Evolutionary conservation across 1,284 basidiomycete species (phyloP).

Genomic region (Rhizoctonia solani): DNA sequence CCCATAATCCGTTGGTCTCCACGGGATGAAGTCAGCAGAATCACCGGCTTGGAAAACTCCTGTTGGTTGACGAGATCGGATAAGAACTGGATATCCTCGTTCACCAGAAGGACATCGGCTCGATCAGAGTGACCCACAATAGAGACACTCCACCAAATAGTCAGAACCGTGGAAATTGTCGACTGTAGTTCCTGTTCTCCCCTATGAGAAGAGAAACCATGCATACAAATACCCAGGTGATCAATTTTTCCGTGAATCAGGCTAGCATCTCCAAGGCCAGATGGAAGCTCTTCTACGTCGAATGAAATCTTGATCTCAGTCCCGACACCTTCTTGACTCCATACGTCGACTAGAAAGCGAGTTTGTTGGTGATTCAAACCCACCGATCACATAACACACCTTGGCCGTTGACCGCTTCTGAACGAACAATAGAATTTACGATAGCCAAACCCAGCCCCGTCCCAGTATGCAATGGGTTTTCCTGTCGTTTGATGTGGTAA

Average conservation of each 20-base stretch:
- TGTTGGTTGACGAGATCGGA: constrained; percentile 59
- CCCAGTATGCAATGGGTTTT: constrained; percentile 87
- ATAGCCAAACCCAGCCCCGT: constrained; percentile 97
- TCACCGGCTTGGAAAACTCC: constrained; percentile 66
- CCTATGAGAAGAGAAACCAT: constrained; percentile 73
- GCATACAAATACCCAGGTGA: constrained; percentile 65
- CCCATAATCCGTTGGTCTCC: constrained; percentile 67
- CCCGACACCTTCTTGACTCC: constrained; percentile 86
- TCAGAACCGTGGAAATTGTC: constrained; percentile 69
- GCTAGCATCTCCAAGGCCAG: constrained; percentile 54
- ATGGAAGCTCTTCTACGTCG: constrained; percentile 66
- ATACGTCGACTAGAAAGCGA: constrained; percentile 63
- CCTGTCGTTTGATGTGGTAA: constrained; percentile 43
- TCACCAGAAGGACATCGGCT: constrained; percentile 82
- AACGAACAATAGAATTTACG: constrained; percentile 89
- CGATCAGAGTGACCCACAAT: constrained; percentile 51
- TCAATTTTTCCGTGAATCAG: constrained; percentile 54
- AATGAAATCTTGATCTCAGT: constrained; percentile 92
- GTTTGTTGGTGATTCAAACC: not conserved
- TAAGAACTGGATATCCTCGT: constrained; percentile 73
- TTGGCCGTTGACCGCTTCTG: constrained; percentile 85
- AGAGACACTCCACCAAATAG: constrained; percentile 77
- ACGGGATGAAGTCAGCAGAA: constrained; percentile 73
- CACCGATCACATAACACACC: constrained; percentile 40
- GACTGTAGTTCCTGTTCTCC: constrained; percentile 71